Evolutionary conservation across 2,329 filamentous ascomycete genomes (phyloP), one percentile per base, ranked within the genome.

Genomic region (Pseudocercospora eumusae): DNA sequence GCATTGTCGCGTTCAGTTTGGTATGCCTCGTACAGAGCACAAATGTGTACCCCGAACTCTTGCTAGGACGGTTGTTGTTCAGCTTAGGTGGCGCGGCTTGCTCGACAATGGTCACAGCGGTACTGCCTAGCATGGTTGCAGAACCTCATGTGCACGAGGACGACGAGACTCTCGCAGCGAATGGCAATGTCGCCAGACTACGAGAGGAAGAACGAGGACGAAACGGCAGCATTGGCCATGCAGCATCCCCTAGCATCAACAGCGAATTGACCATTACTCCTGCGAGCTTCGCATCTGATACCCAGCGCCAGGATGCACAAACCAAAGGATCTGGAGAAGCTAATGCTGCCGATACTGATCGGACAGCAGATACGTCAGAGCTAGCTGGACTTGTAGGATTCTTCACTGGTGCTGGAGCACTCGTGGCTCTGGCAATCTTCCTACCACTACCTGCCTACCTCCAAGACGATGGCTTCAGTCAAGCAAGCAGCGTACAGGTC

Each of bases 41-140:
- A 68, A 92, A 93, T 77, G 86, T 97, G 8, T 97, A 96, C 77
- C 93, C 95, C 9, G 88, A 96, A 75, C 81, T 99, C 68, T 80
- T 98, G 59, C 79, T 97, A 45, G 92, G 90, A 59, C 84, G 95
- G 67, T 81, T 98, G 56, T 80, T 96, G 59, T 99, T 99, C 77
- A 95, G 93, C 68, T 70, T 97, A 18, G 95, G 95, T 23, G 95
- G 91, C 20, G 92, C 93, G n/a, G 95, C 93, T 21, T 82, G 80
- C 36, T 76, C 92, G 13, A 98, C 95, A 1, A 99, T 99, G 95
- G 95, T 99, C 20, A 98, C 95, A 8, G 95, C 95, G 3, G 92
- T 96, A 50, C 82, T 99, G 23, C 95, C 95, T 1, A 88, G 83
- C 27, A 86, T 89, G 77, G 85, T 85, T 10, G 71, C 70, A 13